These are phyloP conservation scores for Eucalyptus camaldulensis DNA, from an alignment of 345 rosid genomes.

Conservation along the genomic window DNA sequence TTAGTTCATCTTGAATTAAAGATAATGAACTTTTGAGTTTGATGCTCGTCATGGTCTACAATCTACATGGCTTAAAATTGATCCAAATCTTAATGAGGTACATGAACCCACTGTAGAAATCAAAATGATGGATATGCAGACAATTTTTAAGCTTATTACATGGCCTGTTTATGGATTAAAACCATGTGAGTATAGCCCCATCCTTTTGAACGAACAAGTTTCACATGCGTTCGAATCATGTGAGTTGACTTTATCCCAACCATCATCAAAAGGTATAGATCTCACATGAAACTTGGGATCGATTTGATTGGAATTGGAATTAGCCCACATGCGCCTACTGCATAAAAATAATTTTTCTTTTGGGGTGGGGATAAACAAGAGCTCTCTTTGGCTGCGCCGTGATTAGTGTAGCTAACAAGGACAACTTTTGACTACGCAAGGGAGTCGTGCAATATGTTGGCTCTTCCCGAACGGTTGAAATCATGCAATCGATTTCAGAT, in stretches of 20 bases:
- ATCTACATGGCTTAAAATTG: background rate
- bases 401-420: background rate
- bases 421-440: background rate
- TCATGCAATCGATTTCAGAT: background rate
- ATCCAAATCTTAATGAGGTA: background rate
- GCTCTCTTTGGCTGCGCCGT: background rate
- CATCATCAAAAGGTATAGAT: background rate
- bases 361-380: background rate
- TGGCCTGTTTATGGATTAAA: background rate
- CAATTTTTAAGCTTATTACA: background rate
- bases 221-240: no score
- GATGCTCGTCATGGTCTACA: background rate
- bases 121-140: background rate
- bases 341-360: background rate
- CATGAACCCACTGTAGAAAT: background rate
- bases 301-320: background rate
- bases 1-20: background rate
- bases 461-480: background rate
- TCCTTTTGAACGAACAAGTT: background rate
- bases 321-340: background rate
- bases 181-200: background rate
- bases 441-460: background rate
- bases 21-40: background rate
- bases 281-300: background rate
- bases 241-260: background rate